Conservation (phyloP, 257 asterid species). For the Plantago major region DNA sequence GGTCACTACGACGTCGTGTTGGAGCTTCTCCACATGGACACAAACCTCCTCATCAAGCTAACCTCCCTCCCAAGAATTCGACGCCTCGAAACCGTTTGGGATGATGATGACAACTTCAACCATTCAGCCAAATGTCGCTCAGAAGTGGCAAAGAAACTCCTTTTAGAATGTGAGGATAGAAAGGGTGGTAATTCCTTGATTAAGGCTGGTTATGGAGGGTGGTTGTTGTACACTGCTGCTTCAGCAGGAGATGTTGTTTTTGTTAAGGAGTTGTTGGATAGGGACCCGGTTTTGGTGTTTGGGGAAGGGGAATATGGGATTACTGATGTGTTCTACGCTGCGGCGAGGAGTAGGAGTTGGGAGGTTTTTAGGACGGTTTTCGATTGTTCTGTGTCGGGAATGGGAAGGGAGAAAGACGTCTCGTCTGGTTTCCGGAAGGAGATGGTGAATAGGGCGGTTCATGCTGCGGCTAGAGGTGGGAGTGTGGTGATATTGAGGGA, state of each 20-base stretch:
- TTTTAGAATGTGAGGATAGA: conserved; percentile 32
- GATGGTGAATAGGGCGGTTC: conserved; percentile 57
- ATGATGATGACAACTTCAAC: conserved; percentile 40
- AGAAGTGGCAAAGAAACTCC: conserved; percentile 37
- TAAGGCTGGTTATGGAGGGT: conserved; percentile 71
- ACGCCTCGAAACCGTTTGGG: conserved; percentile 63
- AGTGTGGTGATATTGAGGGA: conserved; percentile 44
- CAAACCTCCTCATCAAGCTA: conserved; percentile 47
- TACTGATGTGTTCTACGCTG: conserved; percentile 60
- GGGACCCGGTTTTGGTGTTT: conserved; percentile 42
- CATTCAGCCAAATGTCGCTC: conserved; percentile 45
- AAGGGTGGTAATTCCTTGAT: conserved; percentile 45
- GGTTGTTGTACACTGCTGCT: conserved; percentile 74
- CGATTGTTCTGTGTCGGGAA: conserved; percentile 32
- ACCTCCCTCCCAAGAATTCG: conserved; percentile 53
- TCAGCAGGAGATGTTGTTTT: conserved; percentile 55
- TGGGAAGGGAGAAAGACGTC: conserved; percentile 24
- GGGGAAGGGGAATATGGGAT: conserved; percentile 77
- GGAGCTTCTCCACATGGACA: conserved; percentile 48
- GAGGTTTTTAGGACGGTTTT: conserved; percentile 48
- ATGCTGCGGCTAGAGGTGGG: conserved; percentile 75
- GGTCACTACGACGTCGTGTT: conserved; percentile 56
- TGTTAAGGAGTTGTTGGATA: conserved; percentile 39
- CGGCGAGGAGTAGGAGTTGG: conserved; percentile 54
- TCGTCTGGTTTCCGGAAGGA: conserved; percentile 38